These are phyloP conservation scores for Agrocybe praecox DNA, from an alignment of 768 basidiomycete genomes.

Conservation along the genomic window DNA sequence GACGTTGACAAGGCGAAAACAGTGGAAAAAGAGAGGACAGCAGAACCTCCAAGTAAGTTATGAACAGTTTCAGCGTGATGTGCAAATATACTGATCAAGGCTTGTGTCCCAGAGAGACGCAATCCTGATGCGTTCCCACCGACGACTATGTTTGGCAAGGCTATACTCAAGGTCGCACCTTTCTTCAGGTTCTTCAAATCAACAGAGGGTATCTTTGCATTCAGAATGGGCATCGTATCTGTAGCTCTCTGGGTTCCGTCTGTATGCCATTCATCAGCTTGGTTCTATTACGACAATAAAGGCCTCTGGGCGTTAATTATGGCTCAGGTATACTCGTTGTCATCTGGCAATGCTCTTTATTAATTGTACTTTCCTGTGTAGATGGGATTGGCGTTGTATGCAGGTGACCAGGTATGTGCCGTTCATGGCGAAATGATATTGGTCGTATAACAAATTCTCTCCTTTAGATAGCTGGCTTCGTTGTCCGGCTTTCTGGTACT, in stretches of 20 bases:
- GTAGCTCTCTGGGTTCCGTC: constrained; percentile 45
- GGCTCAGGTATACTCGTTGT: constrained; percentile 32
- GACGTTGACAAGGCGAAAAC: background rate
- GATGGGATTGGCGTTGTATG: constrained; percentile 41
- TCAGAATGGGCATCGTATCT: constrained; percentile 40
- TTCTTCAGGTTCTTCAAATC: constrained; percentile 41
- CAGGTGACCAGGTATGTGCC: constrained; percentile 40
- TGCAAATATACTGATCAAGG: background rate
- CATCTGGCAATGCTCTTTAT: background rate
- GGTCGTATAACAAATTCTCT: background rate
- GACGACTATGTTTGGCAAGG: constrained; percentile 32
- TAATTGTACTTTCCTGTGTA: constrained; percentile 9
- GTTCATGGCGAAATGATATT: background rate
- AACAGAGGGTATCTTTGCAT: constrained; percentile 41
- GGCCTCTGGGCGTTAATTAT: constrained; percentile 50
- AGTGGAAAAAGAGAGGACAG: constrained; percentile 17
- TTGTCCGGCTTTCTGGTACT: constrained; percentile 35
- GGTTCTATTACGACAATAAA: constrained; percentile 45
- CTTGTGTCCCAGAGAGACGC: constrained; percentile 12
- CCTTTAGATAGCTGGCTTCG: constrained; percentile 34
- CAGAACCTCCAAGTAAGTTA: constrained; percentile 14
- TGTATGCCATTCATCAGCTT: constrained; percentile 36
- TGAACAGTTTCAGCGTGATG: background rate
- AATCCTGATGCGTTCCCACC: constrained; percentile 49
- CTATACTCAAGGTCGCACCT: constrained; percentile 31